Conservation (phyloP, 2,329 filamentous ascomycete species). For the Didymellaceae sp. region DNA sequence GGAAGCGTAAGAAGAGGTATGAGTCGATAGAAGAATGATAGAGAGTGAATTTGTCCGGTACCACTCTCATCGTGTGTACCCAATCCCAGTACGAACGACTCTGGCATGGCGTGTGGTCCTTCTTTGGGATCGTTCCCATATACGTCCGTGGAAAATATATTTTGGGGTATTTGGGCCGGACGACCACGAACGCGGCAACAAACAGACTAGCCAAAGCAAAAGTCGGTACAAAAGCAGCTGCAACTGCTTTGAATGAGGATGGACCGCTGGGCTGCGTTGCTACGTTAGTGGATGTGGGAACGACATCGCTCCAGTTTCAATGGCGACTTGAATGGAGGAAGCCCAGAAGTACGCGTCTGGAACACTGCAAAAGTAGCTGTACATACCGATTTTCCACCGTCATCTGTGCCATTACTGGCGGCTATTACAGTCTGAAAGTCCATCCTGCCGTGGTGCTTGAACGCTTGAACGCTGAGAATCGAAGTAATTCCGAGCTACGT, state of each 20-base stretch:
- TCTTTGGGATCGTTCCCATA: slow-evolving; percentile 51
- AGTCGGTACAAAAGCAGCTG: slow-evolving; percentile 46
- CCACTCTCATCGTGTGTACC: slow-evolving; percentile 57
- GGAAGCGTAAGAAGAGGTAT: slow-evolving; percentile 87
- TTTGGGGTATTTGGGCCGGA: slow-evolving; percentile 52
- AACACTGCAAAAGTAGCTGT: no score
- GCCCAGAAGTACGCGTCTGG: no score
- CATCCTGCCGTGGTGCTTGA: slow-evolving; percentile 21
- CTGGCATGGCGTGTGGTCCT: slow-evolving; percentile 51
- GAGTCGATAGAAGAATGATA: slow-evolving; percentile 92
- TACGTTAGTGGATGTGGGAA: slow-evolving; percentile 6
- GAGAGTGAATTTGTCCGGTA: slow-evolving; percentile 78
- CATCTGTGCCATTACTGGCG: slow-evolving; percentile 21
- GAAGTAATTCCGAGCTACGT: slow-evolving; percentile 5
- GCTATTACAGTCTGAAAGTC: slow-evolving; percentile 24
- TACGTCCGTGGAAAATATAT: slow-evolving; percentile 55
- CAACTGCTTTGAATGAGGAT: slow-evolving; percentile 42
- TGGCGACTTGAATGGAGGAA: no score
- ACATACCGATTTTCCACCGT: slow-evolving; percentile 28
- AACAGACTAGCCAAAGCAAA: slow-evolving; percentile 39
- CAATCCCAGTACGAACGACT: slow-evolving; percentile 48
- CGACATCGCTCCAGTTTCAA: no score
- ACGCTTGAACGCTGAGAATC: slow-evolving; percentile 1
- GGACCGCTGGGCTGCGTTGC: slow-evolving; percentile 35
- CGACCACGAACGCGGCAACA: slow-evolving; percentile 47